Evolutionary conservation across 106 monocot genomes (phyloP).

Genomic region (Hemerocallis citrina): DNA sequence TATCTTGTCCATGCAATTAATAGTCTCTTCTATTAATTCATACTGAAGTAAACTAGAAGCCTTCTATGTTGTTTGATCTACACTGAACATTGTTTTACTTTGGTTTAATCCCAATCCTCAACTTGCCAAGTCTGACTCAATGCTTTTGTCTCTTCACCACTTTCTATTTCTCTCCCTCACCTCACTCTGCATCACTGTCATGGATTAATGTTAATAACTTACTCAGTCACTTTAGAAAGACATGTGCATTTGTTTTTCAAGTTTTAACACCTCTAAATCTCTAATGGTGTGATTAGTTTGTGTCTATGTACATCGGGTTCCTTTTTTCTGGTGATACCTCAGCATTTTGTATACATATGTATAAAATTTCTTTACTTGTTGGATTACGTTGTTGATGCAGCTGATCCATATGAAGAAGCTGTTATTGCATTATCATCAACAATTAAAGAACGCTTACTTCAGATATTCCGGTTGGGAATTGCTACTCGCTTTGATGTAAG

Average conservation of each 20-base stretch:
- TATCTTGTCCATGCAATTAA: neutral
- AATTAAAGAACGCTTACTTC: conserved; percentile 25
- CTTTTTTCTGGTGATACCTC: neutral
- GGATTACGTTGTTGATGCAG: conserved; percentile 11
- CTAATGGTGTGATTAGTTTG: no score
- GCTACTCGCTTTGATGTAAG: conserved; percentile 45
- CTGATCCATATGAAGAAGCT: conserved; percentile 40
- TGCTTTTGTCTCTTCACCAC: neutral
- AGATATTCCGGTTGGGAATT: conserved; percentile 25
- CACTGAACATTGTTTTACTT: neutral
- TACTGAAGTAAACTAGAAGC: neutral
- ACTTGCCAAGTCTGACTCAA: neutral
- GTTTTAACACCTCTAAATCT: no score
- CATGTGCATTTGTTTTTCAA: no score
- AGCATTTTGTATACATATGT: no score
- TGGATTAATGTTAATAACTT: no score
- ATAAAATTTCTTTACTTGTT: neutral
- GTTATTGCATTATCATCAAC: conserved; percentile 28
- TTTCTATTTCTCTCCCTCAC: neutral
- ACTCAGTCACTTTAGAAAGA: no score
- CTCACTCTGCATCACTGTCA: neutral
- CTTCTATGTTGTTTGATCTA: neutral
- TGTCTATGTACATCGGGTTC: neutral
- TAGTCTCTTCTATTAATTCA: neutral
- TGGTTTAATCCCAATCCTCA: neutral